Percentiles rank a stretch among this genome's conserved stretches.
phyloP scores from a whole-genome alignment of 257 asterid species.

The Solanum virginianum region DNA sequence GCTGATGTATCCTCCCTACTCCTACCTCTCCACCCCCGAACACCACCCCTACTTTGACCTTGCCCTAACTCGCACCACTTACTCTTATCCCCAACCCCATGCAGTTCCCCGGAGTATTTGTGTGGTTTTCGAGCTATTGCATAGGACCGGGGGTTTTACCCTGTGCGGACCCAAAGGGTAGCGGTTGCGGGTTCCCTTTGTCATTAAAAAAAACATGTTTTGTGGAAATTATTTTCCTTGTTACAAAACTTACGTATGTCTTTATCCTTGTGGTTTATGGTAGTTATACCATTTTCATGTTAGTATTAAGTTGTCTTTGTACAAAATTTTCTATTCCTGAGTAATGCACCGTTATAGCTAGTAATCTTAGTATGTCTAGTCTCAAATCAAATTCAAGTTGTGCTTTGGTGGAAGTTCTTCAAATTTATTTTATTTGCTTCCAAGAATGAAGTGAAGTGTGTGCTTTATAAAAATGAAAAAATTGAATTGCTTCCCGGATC shows the following conservation, averaged over 20 bases:
- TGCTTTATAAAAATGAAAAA: neutral
- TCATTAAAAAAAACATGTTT: no score
- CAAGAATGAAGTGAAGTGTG: neutral
- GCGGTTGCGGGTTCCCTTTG: no score
- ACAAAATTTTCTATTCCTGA: neutral
- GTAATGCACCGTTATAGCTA: neutral
- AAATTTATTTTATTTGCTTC: neutral
- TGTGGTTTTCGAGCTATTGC: no score
- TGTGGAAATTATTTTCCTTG: neutral
- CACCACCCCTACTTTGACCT: neutral
- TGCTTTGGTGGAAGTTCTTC: neutral
- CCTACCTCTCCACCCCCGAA: neutral
- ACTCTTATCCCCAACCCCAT: neutral
- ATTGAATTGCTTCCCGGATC: neutral
- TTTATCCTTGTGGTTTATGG: neutral
- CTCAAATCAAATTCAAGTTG: neutral
- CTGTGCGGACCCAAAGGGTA: no score
- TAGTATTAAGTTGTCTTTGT: neutral
- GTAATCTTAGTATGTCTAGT: neutral
- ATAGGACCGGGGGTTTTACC: no score
- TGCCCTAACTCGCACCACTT: neutral
- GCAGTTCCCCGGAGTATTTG: neutral
- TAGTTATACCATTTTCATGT: neutral
- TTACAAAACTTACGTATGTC: neutral
- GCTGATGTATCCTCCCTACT: neutral